Evolutionary conservation across 2,329 filamentous ascomycete genomes (phyloP), one percentile per base, ranked within the genome.

Genomic region (Cladophialophora yegresii): DNA sequence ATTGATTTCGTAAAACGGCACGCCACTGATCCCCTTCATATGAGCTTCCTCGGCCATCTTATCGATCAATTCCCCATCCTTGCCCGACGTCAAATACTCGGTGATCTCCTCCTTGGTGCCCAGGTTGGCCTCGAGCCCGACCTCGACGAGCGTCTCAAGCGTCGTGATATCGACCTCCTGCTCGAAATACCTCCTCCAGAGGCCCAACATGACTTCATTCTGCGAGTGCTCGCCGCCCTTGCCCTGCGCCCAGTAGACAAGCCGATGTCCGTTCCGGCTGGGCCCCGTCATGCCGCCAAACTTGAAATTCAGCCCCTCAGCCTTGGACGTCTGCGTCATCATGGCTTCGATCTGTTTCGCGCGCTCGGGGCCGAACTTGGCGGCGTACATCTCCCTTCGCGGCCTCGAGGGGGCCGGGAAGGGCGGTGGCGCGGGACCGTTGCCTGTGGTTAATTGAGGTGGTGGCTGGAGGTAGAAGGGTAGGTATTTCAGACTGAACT

Each of bases 391-490:
- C 64, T 79, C 77, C 73, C 81, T 74, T 72, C 87, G 87, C 71
- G 83, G 80, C 62, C 81, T 73, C 70, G 83, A 82, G 4, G 75
- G 72, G 54, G 74, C 78, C 51, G 80, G 80, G 0, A 89, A 84
- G 0, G 85, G 80, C 49, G 81, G 81, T 0, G 90, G 89, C 72
- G 49, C 13, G 16, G 50, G 74, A 72, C 87, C 87, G 63, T 80
- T 73, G 70, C 82, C 81, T 55, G 74, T n/a, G n/a, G n/a, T 78
- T 53, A 80, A 79, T 0, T 89, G 83, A 0, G 85, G 80, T 54
- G 81, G 80, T 0, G 90, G 89, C 72, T 93, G 87, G 58, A 96
- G 84, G 75, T 93, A 93, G 79, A 90, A 96, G 1, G 92, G 89
- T 66, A 85, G 83, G 90, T 91, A 96, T 66, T 83, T 84, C 13